Evolutionary conservation across 805 yeast genomes (phyloP), one percentile per base, ranked within the genome.

Genomic region (Lachancea lanzarotensis): DNA sequence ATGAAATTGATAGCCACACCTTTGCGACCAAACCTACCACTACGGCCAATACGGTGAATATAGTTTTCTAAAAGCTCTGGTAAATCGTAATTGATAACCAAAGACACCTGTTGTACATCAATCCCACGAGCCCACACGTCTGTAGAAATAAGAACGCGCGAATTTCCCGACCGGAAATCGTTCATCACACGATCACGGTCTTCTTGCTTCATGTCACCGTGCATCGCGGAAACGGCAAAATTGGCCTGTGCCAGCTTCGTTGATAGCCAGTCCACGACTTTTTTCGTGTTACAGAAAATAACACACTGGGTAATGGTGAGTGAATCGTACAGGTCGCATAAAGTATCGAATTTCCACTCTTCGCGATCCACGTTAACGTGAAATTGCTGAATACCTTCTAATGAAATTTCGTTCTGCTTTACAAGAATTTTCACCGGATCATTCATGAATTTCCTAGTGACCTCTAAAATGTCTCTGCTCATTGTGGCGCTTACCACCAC

Each of bases 51-150:
- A 73, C 98, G 80, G 73, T 91, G 98, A 61, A 91, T 84, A 68
- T 93, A 91, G 74, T 87, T 90, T 70, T 90, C 96, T 68, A 84
- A 81, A 73, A 83, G 84, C 55, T 79, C 75, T 36, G 97, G 97
- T 58, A 90, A 71, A 69, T 90, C 98, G 72, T 88, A 90, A 75
- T 90, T 90, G 54, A 90, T 86, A 52, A 90, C 98, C 55, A 91
- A 76, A 27, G 96, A 88, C 46, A 90, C 96, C 72, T 90, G 98
- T 73, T 90, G 98, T 44, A 90, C 96, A 72, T 90, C 98, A 55
- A 90, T 90, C 70, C 98, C 98, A 71, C 98, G 81, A 32, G 98
- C 97, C 81, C 90, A 87, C 52, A 90, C 85, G 69, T 90, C 97
- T 44, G 98, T 90, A 31, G 96, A 78, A 55, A 90, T 91, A 62